phyloP scores from a whole-genome alignment of 108 stramenopile genomes.

The Aurantiochytrium sp. region DNA sequence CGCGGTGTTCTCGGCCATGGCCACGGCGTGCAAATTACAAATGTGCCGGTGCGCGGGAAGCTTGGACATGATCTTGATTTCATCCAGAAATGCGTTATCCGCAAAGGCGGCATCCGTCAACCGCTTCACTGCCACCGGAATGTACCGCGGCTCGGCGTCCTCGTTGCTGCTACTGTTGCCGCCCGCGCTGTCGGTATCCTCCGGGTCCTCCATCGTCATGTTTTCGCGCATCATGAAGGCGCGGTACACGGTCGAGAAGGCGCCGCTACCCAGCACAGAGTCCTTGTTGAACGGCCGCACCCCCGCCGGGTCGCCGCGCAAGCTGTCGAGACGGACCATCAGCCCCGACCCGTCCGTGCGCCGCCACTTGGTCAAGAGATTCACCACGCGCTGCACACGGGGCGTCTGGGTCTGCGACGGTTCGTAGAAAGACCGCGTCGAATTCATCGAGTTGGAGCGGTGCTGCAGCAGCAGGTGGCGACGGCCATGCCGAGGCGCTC shows the following conservation, averaged over 20 bases:
- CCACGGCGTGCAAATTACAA: neutral
- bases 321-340: neutral
- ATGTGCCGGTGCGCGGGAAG: conserved; percentile 7
- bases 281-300: neutral
- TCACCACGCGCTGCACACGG: neutral
- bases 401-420: neutral
- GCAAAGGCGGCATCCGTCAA: conserved; percentile 17
- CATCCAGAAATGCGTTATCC: neutral
- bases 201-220: neutral
- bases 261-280: neutral
- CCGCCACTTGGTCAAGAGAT: neutral
- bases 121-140: conserved; percentile 12
- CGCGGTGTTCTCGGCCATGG: conserved; percentile 9
- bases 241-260: neutral
- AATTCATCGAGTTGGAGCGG: neutral
- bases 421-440: neutral
- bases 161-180: neutral
- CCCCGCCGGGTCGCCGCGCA: neutral
- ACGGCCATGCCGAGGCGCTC: neutral
- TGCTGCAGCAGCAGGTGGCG: neutral
- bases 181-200: neutral
- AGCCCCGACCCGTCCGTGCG: neutral
- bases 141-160: neutral
- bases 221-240: neutral
- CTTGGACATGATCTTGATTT: conserved; percentile 24